phyloP scores from a whole-genome alignment of 2,329 filamentous ascomycete species.

The Talaromyces sp. region DNA sequence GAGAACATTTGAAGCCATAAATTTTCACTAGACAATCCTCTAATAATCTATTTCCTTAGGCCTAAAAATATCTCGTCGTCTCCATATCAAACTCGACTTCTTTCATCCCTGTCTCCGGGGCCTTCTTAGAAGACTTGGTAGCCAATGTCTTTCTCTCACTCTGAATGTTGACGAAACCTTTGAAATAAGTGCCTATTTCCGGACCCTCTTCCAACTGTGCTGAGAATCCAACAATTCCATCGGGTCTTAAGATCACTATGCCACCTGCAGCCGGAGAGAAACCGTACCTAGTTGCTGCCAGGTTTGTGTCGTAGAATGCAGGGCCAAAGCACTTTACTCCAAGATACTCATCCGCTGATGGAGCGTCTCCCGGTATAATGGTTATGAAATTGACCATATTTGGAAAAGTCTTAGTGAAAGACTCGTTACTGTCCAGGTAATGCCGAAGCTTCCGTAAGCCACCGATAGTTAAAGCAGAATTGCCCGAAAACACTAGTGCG shows the following conservation, averaged over 20 bases:
- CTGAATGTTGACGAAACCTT: neutral
- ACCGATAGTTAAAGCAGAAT: neutral
- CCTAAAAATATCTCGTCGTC: neutral
- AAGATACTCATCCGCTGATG: neutral
- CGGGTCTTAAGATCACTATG: neutral
- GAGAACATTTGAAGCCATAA: neutral
- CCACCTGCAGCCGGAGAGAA: neutral
- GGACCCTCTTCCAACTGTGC: neutral
- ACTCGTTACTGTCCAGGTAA: constrained; percentile 1
- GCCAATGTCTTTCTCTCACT: neutral
- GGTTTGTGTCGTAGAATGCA: constrained; percentile 1
- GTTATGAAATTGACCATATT: neutral
- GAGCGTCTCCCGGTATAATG: neutral
- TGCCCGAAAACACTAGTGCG: neutral
- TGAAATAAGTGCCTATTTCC: neutral
- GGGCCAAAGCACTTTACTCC: neutral
- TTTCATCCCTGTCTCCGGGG: neutral
- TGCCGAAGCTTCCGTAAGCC: neutral
- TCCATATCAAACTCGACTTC: constrained; percentile 3
- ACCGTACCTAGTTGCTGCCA: neutral
- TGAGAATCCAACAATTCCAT: constrained; percentile 1
- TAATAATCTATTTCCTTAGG: neutral
- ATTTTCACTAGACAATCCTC: neutral
- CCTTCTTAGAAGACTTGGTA: neutral
- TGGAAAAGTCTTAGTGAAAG: neutral